Base-by-base conservation (phyloP, 495 filamentous ascomycete genomes). In the Opeltia flavorubescens region DNA sequence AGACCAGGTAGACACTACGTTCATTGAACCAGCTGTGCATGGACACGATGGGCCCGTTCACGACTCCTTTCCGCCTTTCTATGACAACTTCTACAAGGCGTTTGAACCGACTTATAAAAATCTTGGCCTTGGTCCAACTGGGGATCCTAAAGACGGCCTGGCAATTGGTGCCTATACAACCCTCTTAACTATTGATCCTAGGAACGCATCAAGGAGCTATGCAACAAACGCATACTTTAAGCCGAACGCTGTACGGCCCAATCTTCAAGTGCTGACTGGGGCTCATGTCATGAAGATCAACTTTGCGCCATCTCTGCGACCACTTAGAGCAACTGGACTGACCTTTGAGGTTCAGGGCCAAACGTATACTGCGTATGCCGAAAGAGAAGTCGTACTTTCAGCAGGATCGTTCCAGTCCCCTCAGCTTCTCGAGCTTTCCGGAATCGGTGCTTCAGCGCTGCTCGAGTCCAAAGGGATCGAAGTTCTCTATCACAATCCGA, bases 401-500 rank as follows among this genome's bases (percentile, higher is more conserved):
- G 55, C 24, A 24, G 59, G 15, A 62, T 66, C 43, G 58, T 78
- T 38, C 66, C 79, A 48, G 43, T 78, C 38, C 59, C 68, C 9
- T 66, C 70, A n/a, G 71, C 72, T 7, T 49, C 63, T 4, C 43
- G 54, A 64, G 50, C 54, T 67, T 6, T 64, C 59, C 11, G 62
- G 64, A 4, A 59, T 67, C n/a, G 64, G 64, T 1, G 49, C 59
- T 21, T 41, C 56, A 15, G 20, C 23, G 0, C 33, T 65, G 23
- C 50, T 77, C 21, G 58, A 71, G 36, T 65, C 68, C 0, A 66
- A 70, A 0, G 71, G 77, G 50, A 52, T 80, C 4, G 60, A 77
- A 0, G 67, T 76, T 44, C 48, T 78, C 1, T 74, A 71, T 3
- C 76, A 77, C 0, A 65, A 79, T 33, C 74, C 72, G 0, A 56